Conservation (phyloP, 2,329 filamentous ascomycete species). For the Xylariales sp. region DNA sequence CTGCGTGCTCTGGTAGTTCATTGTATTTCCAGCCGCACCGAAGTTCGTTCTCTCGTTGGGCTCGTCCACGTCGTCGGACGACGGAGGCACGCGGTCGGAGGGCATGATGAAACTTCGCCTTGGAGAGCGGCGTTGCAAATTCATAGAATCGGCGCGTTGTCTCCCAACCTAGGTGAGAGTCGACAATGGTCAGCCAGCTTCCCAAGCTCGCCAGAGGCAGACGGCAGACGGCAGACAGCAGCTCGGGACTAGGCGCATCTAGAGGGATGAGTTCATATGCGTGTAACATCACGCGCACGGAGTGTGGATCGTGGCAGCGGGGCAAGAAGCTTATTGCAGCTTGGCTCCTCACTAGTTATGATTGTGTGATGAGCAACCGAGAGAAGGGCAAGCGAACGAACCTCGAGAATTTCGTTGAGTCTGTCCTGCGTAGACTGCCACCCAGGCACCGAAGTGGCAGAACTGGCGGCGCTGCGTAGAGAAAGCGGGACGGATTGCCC, state of each 20-base stretch:
- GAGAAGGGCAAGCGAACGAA: conserved; percentile 52
- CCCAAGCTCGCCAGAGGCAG: not conserved
- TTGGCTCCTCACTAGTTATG: conserved; percentile 12
- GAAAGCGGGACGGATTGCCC: conserved; percentile 22
- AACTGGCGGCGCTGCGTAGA: conserved; percentile 22
- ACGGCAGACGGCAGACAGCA: too few species aligned
- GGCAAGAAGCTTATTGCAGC: conserved; percentile 18
- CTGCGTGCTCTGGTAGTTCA: conserved; percentile 56
- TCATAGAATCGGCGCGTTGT: conserved; percentile 58
- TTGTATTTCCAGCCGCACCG: conserved; percentile 50
- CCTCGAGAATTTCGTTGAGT: conserved; percentile 61
- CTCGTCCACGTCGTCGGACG: conserved; percentile 35
- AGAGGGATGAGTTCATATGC: not conserved
- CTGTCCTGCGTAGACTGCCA: conserved; percentile 55
- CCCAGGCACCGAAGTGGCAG: conserved; percentile 26
- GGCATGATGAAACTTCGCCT: conserved; percentile 40
- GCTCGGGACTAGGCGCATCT: not conserved
- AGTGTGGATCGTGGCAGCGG: conserved; percentile 16
- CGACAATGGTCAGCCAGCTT: conserved; percentile 16
- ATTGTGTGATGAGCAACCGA: not conserved
- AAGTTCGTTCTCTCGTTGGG: conserved; percentile 59
- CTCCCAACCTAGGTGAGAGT: conserved; percentile 52
- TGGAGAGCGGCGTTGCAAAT: conserved; percentile 36
- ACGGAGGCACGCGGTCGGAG: conserved; percentile 33
- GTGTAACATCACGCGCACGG: not conserved